Evolutionary conservation across 805 yeast genomes (phyloP).

Genomic region (Isabelozyma gotoi): DNA sequence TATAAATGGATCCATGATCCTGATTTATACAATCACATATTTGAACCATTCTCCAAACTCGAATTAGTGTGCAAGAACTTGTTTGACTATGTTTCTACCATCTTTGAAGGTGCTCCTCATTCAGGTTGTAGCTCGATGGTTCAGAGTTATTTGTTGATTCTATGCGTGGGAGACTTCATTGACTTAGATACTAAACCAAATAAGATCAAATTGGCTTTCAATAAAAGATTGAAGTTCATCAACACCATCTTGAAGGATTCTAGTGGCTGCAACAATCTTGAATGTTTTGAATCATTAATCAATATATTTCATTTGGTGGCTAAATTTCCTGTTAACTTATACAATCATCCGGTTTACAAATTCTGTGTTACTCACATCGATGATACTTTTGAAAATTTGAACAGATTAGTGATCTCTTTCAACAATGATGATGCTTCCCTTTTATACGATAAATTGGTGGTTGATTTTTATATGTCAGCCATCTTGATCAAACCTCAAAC

Average conservation of each 20-base stretch:
- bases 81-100: slow-evolving; percentile 29
- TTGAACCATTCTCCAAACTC: slow-evolving; percentile 20
- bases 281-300: slow-evolving; percentile 34
- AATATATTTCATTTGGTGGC: slow-evolving; percentile 37
- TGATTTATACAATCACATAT: slow-evolving; percentile 27
- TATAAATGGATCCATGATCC: slow-evolving; percentile 39
- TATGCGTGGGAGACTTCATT: slow-evolving; percentile 35
- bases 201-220: slow-evolving; percentile 31
- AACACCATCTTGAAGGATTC: slow-evolving; percentile 27
- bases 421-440: slow-evolving; percentile 10
- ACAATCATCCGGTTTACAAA: slow-evolving; percentile 25
- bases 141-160: slow-evolving; percentile 31
- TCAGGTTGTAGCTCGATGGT: slow-evolving; percentile 18
- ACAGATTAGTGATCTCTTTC: slow-evolving; percentile 11
- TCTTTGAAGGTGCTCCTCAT: slow-evolving; percentile 26
- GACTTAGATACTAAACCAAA: slow-evolving; percentile 30
- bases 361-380: slow-evolving; percentile 33
- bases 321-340: slow-evolving; percentile 17
- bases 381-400: slow-evolving; percentile 24
- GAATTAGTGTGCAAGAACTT: slow-evolving; percentile 24
- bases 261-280: slow-evolving; percentile 22
- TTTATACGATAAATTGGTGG: slow-evolving; percentile 21
- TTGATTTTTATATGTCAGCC: slow-evolving; percentile 35
- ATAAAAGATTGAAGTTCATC: slow-evolving; percentile 35
- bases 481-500: slow-evolving; percentile 31